phyloP scores from a whole-genome alignment of 1,284 basidiomycete species.

The Boletus sp. region DNA sequence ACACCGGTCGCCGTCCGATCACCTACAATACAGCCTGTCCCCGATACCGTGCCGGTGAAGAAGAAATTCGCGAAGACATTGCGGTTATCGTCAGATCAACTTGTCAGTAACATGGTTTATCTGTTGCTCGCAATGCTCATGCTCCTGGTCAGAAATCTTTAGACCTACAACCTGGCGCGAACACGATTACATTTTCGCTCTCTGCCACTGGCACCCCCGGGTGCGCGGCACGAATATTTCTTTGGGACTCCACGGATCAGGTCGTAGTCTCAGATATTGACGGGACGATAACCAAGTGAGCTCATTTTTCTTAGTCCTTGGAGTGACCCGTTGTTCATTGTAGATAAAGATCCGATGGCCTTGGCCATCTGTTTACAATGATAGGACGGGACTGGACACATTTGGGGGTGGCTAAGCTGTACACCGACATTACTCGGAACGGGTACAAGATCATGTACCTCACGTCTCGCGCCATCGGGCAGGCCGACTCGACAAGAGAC shows the following conservation, averaged over 20 bases:
- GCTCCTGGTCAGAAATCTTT: slow-evolving; percentile 70
- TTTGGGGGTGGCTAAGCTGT: slow-evolving; percentile 96
- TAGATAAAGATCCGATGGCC: slow-evolving; percentile 82
- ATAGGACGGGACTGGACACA: slow-evolving; percentile 99
- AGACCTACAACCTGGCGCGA: slow-evolving; percentile 86
- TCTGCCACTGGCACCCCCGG: slow-evolving; percentile 87
- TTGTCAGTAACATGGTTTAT: slow-evolving; percentile 48
- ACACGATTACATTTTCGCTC: slow-evolving; percentile 93
- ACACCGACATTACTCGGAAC: slow-evolving; percentile 95
- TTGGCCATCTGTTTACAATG: slow-evolving; percentile 98
- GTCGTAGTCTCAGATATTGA: slow-evolving; percentile 99
- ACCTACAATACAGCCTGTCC: slow-evolving; percentile 31
- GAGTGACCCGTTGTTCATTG: background rate
- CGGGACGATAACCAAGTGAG: slow-evolving; percentile 97
- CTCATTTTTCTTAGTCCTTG: slow-evolving; percentile 1
- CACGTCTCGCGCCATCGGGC: slow-evolving; percentile 96
- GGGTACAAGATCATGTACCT: slow-evolving; percentile 99
- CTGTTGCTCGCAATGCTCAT: slow-evolving; percentile 4
- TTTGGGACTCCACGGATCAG: slow-evolving; percentile 91
- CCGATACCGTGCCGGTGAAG: slow-evolving; percentile 16
- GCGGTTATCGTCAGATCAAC: slow-evolving; percentile 82
- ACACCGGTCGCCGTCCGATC: slow-evolving; percentile 28
- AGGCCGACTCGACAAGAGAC: slow-evolving; percentile 96
- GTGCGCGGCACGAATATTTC: slow-evolving; percentile 92
- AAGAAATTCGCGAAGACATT: slow-evolving; percentile 90